Base-by-base conservation (phyloP, 2,329 filamentous ascomycete species). In the Coniosporium tulheliwenetii region DNA sequence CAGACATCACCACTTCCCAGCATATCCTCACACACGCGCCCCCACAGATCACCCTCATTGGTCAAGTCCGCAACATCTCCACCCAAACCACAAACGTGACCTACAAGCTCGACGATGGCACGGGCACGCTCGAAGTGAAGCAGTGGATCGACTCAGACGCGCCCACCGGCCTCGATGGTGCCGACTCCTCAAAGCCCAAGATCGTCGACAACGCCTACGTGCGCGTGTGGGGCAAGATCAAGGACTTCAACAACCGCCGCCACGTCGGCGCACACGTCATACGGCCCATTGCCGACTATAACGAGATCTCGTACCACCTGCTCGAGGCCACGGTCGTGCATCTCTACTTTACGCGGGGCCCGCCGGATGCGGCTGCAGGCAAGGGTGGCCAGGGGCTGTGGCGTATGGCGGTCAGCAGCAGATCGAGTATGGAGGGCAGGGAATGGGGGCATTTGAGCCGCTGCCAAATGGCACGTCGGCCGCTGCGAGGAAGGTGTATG, bases 61-160 rank as follows among this genome's bases (percentile, higher is more conserved):
- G 85, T 40, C 89, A 95, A 69, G 79, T 98, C 52, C 85, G 86
- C 58, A 79, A 79, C 62, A 78, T 95, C 62, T 82, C 77, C 56
- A 73, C 75, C n/a, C 85, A 93, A 65, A 75, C 81, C 34, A 95
- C 89, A 49, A 93, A 94, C 65, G 78, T 86, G 50, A 94, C 85
- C 37, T 93, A 93, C 71, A 83, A 80, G 54, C 69, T 98, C 52
- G 91, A 98, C 63, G 91, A 98, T 62, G 91, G 91, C 58, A 98
- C 93, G 1, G 87, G 85, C 44, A 71, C 79, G 45, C 80, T 95
- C 52, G 93, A 98, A 62, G 87, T 85, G 49, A 93, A 91, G 67
- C 79, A 82, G 59, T 93, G 83, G 81, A 70, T 83, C 43, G 81
- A 89, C 61, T 63, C 71, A 48, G 74, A 77, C 53, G 55, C 62